Evolutionary conservation across 129 eudicot species (phyloP).

Genomic region (carrot (Daucus carota)): DNA sequence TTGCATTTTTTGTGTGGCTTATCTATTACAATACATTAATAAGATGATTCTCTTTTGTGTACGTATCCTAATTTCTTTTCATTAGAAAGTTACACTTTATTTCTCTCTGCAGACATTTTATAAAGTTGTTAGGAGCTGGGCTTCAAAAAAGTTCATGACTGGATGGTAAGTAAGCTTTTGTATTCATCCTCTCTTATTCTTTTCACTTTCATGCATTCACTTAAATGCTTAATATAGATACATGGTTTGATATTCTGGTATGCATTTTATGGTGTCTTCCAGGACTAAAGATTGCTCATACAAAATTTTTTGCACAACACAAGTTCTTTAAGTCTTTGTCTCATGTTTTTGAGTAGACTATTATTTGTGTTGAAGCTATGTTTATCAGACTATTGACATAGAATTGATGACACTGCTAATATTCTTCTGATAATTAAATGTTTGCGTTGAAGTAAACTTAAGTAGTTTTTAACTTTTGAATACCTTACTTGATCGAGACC

Average conservation of each 20-base stretch:
- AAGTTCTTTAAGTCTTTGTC: neutral
- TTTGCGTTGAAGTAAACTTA: neutral
- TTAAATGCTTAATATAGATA: neutral
- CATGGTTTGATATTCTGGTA: neutral
- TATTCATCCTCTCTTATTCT: slow-evolving; percentile 3
- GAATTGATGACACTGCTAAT: neutral
- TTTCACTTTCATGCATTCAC: neutral
- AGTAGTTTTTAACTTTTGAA: neutral
- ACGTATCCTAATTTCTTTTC: neutral
- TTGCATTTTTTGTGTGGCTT: neutral
- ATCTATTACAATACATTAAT: too few relatives aligned
- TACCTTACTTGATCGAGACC: neutral
- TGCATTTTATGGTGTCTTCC: neutral
- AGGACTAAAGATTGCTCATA: neutral
- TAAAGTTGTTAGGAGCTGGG: slow-evolving; percentile 92
- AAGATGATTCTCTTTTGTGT: neutral
- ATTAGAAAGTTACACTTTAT: neutral
- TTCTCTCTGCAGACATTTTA: slow-evolving; percentile 52
- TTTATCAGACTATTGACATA: neutral
- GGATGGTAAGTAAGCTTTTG: slow-evolving; percentile 60
- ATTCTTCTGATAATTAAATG: neutral
- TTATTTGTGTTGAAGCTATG: neutral
- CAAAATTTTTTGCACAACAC: neutral
- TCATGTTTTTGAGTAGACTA: neutral
- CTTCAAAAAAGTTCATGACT: slow-evolving; percentile 94